Evolutionary conservation across 1,284 basidiomycete species (phyloP).

Genomic region (Leccinum solheimii): DNA sequence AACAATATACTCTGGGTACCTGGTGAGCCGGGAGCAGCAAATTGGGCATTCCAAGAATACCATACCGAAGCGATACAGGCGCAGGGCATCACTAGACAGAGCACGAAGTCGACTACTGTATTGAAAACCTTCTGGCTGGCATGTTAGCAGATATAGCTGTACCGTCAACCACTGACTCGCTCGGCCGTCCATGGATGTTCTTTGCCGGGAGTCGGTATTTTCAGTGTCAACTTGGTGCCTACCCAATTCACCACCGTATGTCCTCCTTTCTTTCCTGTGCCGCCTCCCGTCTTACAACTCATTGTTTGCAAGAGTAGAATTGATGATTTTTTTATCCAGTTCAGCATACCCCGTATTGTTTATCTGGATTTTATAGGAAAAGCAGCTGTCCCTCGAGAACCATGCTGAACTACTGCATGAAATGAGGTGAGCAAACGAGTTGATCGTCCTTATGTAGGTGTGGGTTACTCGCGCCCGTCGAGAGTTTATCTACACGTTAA

Average conservation of each 20-base stretch:
- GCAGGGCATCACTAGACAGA: slow-evolving; percentile 24
- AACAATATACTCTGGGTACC: slow-evolving; percentile 38
- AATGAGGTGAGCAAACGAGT: neutral
- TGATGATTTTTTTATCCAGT: neutral
- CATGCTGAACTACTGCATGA: neutral
- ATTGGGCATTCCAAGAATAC: neutral
- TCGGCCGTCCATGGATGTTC: neutral
- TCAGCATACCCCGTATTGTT: neutral
- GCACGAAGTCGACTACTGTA: slow-evolving; percentile 12
- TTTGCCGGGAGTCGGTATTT: neutral
- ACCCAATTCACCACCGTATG: neutral
- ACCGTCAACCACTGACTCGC: too few species aligned
- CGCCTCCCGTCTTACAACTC: neutral
- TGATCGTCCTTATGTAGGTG: neutral
- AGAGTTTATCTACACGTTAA: neutral
- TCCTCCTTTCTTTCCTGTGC: neutral
- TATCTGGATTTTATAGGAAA: neutral
- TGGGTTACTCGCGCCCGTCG: neutral
- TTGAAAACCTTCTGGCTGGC: slow-evolving; percentile 13
- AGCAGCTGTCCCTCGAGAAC: neutral
- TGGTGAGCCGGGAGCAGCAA: slow-evolving; percentile 20
- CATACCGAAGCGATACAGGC: slow-evolving; percentile 14
- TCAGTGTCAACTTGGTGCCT: neutral
- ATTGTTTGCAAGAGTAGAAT: neutral
- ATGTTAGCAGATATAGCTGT: neutral